Conservation (phyloP, 768 basidiomycete genomes). For the Fibroporia radiculosa region DNA sequence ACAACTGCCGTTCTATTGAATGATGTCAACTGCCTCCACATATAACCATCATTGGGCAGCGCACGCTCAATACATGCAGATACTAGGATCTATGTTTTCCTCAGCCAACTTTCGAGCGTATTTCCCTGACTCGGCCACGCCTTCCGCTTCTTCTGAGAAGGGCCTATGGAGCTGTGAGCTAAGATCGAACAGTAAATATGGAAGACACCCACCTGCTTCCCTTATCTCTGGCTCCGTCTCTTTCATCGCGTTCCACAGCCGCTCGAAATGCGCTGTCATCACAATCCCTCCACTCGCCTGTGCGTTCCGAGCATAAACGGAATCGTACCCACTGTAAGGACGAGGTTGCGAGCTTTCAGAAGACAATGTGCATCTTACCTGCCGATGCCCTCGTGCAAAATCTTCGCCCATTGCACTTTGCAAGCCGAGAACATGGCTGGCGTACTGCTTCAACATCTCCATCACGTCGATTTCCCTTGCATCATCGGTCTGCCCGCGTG, state of each 20-base stretch:
- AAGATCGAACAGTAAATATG: background rate
- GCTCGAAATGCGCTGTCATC: conserved; percentile 17
- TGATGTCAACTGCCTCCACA: too few relatives aligned
- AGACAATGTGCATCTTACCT: conserved; percentile 2
- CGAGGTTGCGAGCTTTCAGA: background rate
- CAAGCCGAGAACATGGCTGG: conserved; percentile 24
- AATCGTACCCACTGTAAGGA: background rate
- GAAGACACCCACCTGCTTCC: background rate
- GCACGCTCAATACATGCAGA: too few relatives aligned
- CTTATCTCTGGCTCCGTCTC: background rate
- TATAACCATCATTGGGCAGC: too few relatives aligned
- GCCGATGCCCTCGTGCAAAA: conserved; percentile 38
- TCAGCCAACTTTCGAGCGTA: conserved; percentile 20
- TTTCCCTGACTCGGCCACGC: conserved; percentile 12
- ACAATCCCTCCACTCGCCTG: conserved; percentile 45
- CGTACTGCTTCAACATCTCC: conserved; percentile 30
- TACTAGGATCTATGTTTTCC: too few relatives aligned
- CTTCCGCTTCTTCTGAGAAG: conserved; percentile 14
- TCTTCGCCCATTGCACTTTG: conserved; percentile 33
- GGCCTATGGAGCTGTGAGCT: background rate
- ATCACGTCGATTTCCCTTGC: conserved; percentile 29
- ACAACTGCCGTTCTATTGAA: too few relatives aligned
- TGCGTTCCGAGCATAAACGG: background rate
- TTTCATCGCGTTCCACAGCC: conserved; percentile 19
- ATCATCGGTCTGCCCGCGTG: conserved; percentile 5